Percentiles rank a stretch among this genome's conserved stretches.
These are phyloP conservation scores for Purshia tridentata DNA, from an alignment of 306 rosid genomes.

Conservation along the genomic window DNA sequence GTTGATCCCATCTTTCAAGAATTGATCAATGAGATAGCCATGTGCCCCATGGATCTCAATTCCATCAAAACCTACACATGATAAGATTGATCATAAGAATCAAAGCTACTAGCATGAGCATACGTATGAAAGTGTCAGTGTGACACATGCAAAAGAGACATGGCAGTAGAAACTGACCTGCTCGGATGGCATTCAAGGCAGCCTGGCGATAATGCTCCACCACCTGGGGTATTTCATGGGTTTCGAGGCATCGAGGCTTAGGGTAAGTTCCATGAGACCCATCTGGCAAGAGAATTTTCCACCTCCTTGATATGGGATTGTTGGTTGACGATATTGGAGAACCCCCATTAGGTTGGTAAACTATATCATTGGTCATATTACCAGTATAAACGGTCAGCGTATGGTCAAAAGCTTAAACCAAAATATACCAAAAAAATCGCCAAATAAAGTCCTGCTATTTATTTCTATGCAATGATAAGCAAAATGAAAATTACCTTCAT, in stretches of 20 bases:
- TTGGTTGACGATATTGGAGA: conserved; percentile 75
- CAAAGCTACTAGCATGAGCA: not conserved
- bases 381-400: not conserved
- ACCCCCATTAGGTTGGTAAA: conserved; percentile 68
- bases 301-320: conserved; percentile 59
- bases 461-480: not conserved
- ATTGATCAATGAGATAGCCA: conserved; percentile 66
- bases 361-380: conserved; percentile 35
- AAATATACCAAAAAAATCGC: not conserved
- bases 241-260: conserved; percentile 49
- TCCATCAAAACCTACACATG: conserved; percentile 76
- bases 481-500: conserved; percentile 35
- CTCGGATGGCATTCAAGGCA: conserved; percentile 62
- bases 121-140: not conserved
- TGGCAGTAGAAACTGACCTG: conserved; percentile 41
- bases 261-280: conserved; percentile 74
- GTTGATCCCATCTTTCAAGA: conserved; percentile 50
- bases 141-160: not conserved
- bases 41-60: conserved; percentile 92
- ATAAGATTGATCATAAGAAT: not conserved
- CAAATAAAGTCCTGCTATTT: not conserved
- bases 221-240: conserved; percentile 54
- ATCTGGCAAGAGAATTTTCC: conserved; percentile 75
- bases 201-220: conserved; percentile 72
- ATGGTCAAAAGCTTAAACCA: not conserved